Conservation (phyloP, 2,329 filamentous ascomycete species). For the Akanthomyces muscarius region DNA sequence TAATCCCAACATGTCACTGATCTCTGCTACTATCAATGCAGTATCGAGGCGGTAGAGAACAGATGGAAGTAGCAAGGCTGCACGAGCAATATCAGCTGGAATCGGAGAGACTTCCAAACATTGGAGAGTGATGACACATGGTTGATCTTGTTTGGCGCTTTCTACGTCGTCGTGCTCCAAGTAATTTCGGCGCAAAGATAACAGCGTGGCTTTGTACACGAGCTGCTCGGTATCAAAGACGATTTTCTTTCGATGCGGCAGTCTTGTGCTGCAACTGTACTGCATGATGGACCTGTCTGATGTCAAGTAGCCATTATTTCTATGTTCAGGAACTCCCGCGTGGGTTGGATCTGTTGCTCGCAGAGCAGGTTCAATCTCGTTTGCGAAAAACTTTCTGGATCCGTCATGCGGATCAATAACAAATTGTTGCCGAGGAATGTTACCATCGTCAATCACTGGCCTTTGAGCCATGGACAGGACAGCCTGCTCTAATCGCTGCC, state of each 20-base stretch:
- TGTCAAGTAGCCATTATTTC: conserved; percentile 40
- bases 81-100: conserved; percentile 63
- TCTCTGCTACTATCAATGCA: conserved; percentile 75
- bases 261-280: conserved; percentile 76
- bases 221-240: conserved; percentile 67
- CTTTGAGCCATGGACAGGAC: neutral
- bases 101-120: conserved; percentile 75
- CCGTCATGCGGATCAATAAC: conserved; percentile 57
- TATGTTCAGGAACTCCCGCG: conserved; percentile 44
- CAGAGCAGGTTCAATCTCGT: conserved; percentile 52
- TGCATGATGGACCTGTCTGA: conserved; percentile 65
- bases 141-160: conserved; percentile 22
- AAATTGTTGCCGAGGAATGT: conserved; percentile 41
- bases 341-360: conserved; percentile 64
- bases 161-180: conserved; percentile 56
- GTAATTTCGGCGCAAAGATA: conserved; percentile 77
- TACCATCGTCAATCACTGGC: neutral
- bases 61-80: conserved; percentile 73
- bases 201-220: conserved; percentile 70
- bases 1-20: conserved; percentile 61
- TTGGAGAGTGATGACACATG: conserved; percentile 71
- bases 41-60: conserved; percentile 82
- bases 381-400: conserved; percentile 57
- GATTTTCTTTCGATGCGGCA: conserved; percentile 48
- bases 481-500: conserved; percentile 45